Conservation (phyloP, 2,329 filamentous ascomycete species). For the Macrophomina tecta region DNA sequence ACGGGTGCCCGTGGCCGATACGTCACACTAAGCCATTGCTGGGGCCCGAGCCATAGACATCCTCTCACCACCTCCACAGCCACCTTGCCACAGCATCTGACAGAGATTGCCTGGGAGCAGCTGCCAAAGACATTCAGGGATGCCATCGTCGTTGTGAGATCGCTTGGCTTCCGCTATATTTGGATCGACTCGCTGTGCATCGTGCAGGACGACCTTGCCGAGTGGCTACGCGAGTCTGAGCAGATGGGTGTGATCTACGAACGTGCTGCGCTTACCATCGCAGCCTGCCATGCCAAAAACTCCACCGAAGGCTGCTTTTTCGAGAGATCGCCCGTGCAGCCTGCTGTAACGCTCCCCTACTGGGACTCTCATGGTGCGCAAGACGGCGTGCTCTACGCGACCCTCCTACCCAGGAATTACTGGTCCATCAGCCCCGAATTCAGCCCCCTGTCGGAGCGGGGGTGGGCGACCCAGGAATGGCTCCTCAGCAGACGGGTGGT, state of each 20-base stretch:
- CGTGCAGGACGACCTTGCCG: slow-evolving; percentile 28
- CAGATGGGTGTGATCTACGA: slow-evolving; percentile 29
- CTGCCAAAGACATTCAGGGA: slow-evolving; percentile 29
- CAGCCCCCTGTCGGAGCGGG: slow-evolving; percentile 30
- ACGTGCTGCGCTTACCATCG: slow-evolving; percentile 22
- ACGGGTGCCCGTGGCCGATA: slow-evolving; percentile 19
- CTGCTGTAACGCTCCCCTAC: slow-evolving; percentile 31
- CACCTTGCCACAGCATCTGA: slow-evolving; percentile 29
- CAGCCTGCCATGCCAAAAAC: slow-evolving; percentile 11
- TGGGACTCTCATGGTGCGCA: slow-evolving; percentile 27
- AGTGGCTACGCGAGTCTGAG: slow-evolving; percentile 25
- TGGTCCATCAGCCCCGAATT: slow-evolving; percentile 31
- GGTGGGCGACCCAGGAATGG: slow-evolving; percentile 26
- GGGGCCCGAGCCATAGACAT: slow-evolving; percentile 32
- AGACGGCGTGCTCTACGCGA: slow-evolving; percentile 31
- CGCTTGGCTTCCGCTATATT: slow-evolving; percentile 29
- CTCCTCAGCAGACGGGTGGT: slow-evolving; percentile 26
- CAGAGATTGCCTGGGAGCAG: slow-evolving; percentile 31
- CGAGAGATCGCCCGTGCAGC: neutral
- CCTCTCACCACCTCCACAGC: slow-evolving; percentile 34
- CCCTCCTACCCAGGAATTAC: slow-evolving; percentile 31
- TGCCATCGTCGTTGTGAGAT: slow-evolving; percentile 26
- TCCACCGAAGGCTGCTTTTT: slow-evolving; percentile 26
- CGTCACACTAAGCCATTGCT: slow-evolving; percentile 34
- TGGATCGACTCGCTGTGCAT: slow-evolving; percentile 34